These are phyloP conservation scores for Pigoraptor vietnamica DNA, from an alignment of 78 protist species.

Conservation along the genomic window DNA sequence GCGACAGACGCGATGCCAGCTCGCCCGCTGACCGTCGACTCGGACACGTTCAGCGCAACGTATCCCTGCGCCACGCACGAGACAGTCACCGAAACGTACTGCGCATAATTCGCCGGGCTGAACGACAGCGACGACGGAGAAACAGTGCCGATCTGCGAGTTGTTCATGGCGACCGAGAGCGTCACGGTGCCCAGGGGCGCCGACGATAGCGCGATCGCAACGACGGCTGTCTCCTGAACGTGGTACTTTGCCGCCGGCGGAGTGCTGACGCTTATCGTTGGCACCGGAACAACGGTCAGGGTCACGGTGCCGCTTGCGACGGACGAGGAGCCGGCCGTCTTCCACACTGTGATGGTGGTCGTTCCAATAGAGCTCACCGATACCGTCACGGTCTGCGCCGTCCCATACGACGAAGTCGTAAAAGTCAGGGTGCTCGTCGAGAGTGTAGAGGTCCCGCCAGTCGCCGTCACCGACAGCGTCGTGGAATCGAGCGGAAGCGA, in stretches of 20 bases:
- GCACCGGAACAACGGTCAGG: background rate
- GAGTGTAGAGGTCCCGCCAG: background rate
- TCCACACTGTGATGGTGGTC: background rate
- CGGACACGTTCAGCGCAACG: background rate
- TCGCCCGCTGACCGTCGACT: background rate
- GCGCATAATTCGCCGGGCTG: background rate
- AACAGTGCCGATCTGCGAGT: background rate
- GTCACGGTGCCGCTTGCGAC: background rate
- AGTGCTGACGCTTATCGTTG: too few species aligned
- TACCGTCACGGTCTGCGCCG: background rate
- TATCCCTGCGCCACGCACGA: background rate
- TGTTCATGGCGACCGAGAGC: background rate
- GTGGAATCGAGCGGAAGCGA: background rate
- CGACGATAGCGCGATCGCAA: too few species aligned
- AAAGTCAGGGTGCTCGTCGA: background rate
- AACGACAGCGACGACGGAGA: background rate
- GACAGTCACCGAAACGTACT: background rate
- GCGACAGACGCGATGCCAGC: background rate
- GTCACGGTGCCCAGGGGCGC: background rate
- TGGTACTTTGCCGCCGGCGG: too few species aligned
- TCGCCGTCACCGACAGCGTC: background rate
- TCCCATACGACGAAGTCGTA: background rate
- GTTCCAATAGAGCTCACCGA: background rate
- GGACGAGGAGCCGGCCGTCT: background rate
- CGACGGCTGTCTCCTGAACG: too few species aligned